Percentiles rank a stretch among this genome's conserved stretches.
phyloP scores from a whole-genome alignment of 345 rosid species.

The Tarenaya hassleriana region DNA sequence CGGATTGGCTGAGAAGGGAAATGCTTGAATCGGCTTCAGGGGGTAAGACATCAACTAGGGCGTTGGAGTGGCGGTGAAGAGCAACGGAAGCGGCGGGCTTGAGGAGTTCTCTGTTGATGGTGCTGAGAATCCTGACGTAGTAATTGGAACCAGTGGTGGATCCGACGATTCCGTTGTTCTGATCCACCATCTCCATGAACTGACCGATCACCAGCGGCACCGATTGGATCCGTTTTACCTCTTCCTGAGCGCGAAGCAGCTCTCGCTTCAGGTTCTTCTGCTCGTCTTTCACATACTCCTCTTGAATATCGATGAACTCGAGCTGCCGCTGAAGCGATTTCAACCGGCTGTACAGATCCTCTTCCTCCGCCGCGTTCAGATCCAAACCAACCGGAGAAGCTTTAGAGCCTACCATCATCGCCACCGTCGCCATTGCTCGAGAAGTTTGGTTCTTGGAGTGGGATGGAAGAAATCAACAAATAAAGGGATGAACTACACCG shows the following conservation, averaged over 20 bases:
- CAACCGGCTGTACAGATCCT: constrained; percentile 73
- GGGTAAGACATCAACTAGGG: constrained; percentile 93
- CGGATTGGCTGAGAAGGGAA: constrained; percentile 91
- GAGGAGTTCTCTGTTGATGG: constrained; percentile 79
- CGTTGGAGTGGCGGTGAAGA: constrained; percentile 92
- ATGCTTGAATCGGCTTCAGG: constrained; percentile 99
- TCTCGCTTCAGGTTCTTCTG: constrained; percentile 91
- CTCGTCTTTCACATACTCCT: constrained; percentile 95
- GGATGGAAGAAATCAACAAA: constrained; percentile 9
- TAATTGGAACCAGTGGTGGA: constrained; percentile 98
- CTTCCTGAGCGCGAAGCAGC: constrained; percentile 88
- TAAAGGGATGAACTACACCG: too few species aligned
- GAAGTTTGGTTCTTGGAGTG: constrained; percentile 32
- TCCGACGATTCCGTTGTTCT: constrained; percentile 98
- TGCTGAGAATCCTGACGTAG: constrained; percentile 86
- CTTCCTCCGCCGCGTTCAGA: constrained; percentile 44
- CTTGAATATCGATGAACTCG: constrained; percentile 90
- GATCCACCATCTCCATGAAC: constrained; percentile 99
- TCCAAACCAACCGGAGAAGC: constrained; percentile 22
- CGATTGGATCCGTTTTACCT: constrained; percentile 95
- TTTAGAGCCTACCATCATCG: constrained; percentile 61
- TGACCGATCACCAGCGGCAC: constrained; percentile 97
- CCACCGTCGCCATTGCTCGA: constrained; percentile 43
- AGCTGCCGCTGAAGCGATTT: constrained; percentile 77
- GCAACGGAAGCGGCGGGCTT: constrained; percentile 99